phyloP scores from a whole-genome alignment of 2,329 filamentous ascomycete genomes.

The Lasiodiplodia sp. region DNA sequence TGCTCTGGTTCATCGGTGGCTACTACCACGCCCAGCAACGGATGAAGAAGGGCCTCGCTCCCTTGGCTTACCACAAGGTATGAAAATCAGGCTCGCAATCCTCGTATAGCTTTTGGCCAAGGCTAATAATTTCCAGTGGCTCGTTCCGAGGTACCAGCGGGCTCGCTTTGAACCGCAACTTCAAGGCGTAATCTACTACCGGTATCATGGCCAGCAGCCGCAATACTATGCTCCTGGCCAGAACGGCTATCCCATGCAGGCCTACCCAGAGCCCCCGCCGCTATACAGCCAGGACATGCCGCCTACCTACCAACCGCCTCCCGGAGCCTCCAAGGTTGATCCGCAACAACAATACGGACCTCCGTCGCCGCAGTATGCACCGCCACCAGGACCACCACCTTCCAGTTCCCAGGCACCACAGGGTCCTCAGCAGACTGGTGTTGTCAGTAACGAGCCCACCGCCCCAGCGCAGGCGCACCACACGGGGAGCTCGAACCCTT shows the following conservation, averaged over 20 bases:
- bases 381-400: conserved; percentile 21
- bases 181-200: conserved; percentile 50
- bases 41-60: conserved; percentile 69
- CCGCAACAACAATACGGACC: conserved; percentile 36
- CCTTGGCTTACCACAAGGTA: conserved; percentile 72
- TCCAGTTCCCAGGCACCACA: neutral
- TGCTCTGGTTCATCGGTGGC: conserved; percentile 72
- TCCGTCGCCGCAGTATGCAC: conserved; percentile 4
- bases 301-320: conserved; percentile 42
- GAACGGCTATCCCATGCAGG: conserved; percentile 7
- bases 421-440: conserved; percentile 16
- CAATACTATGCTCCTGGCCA: conserved; percentile 36
- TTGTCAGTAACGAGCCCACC: conserved; percentile 9
- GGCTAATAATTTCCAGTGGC: conserved; percentile 42
- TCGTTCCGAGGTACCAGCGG: conserved; percentile 50
- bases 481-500: conserved; percentile 26
- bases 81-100: neutral
- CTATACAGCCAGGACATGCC: conserved; percentile 46
- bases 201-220: conserved; percentile 31
- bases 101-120: neutral
- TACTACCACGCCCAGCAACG: conserved; percentile 74
- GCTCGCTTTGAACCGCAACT: conserved; percentile 44
- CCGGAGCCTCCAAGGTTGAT: conserved; percentile 41
- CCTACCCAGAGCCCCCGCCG: conserved; percentile 38
- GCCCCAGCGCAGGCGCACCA: conserved; percentile 25